A percentile compares a stretch with the other conserved stretches of the same genome.
phyloP scores from a whole-genome alignment of 179 eudicot genomes.

The Gypsophila paniculata region DNA sequence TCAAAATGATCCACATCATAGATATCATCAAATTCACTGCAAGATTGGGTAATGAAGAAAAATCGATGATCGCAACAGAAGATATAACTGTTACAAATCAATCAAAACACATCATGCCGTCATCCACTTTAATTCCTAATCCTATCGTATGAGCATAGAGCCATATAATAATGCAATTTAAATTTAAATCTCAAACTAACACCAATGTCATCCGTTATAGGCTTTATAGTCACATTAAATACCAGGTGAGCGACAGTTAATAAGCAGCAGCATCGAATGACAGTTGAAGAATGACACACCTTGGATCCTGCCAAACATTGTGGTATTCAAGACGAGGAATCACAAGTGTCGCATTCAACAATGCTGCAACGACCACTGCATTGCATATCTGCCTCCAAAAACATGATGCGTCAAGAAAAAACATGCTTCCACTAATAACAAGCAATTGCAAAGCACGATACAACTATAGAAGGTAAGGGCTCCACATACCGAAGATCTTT shows the following conservation, averaged over 20 bases:
- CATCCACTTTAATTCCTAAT: neutral
- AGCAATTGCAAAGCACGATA: neutral
- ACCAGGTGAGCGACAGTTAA: neutral
- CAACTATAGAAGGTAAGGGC: neutral
- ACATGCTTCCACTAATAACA: neutral
- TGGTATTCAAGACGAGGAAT: constrained; percentile 70
- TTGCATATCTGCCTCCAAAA: constrained; percentile 63
- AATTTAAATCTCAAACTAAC: neutral
- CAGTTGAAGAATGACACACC: constrained; percentile 33
- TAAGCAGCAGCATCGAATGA: neutral
- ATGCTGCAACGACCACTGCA: constrained; percentile 84
- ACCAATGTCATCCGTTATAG: neutral
- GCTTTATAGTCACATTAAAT: neutral
- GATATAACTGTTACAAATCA: neutral
- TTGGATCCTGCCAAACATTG: constrained; percentile 77
- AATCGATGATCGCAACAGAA: no score
- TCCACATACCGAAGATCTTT: constrained; percentile 65
- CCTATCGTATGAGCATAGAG: neutral
- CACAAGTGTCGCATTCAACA: constrained; percentile 62
- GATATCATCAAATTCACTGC: constrained; percentile 69
- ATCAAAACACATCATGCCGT: neutral
- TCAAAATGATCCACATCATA: constrained; percentile 68
- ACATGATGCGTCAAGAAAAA: neutral
- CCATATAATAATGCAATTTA: neutral
- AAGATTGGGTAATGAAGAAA: constrained; percentile 15